Evolutionary conservation across 2,329 filamentous ascomycete genomes (phyloP).

Genomic region (Claviceps humidiphila): DNA sequence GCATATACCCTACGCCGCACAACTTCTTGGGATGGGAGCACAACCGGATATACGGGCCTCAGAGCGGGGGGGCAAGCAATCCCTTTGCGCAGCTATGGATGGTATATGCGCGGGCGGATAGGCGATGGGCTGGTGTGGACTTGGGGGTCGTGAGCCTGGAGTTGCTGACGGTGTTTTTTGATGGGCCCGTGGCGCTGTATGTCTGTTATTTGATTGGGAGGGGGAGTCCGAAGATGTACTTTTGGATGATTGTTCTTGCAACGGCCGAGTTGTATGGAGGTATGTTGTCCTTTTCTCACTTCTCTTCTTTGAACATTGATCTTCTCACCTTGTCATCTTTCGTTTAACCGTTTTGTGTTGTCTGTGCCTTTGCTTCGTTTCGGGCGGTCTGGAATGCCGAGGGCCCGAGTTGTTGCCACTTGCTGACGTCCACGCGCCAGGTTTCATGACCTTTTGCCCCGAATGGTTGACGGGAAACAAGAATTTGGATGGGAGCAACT

Average conservation of each 20-base stretch:
- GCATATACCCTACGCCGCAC: neutral
- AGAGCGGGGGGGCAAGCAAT: conserved; percentile 28
- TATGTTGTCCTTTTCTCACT: conserved; percentile 30
- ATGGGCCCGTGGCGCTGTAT: too few relatives aligned
- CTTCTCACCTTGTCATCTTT: neutral
- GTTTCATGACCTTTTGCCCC: conserved; percentile 59
- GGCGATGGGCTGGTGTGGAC: conserved; percentile 48
- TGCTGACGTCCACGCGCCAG: conserved; percentile 17
- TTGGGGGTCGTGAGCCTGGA: conserved; percentile 54
- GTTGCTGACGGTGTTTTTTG: conserved; percentile 45
- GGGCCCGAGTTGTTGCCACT: too few relatives aligned
- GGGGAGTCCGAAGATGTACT: conserved; percentile 39
- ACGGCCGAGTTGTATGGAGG: conserved; percentile 47
- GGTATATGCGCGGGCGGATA: conserved; percentile 53
- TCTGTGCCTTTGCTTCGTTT: too few relatives aligned
- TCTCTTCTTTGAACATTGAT: too few relatives aligned
- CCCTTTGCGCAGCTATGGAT: conserved; percentile 49
- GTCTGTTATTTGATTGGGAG: conserved; percentile 32
- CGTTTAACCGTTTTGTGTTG: too few relatives aligned
- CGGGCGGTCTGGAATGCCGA: too few relatives aligned
- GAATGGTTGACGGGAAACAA: conserved; percentile 52
- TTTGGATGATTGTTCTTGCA: conserved; percentile 52
- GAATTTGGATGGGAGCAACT: conserved; percentile 52
- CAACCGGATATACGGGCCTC: conserved; percentile 39
- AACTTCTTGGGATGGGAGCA: conserved; percentile 38